These are phyloP conservation scores for Dichomitus squalens DNA, from an alignment of 1,284 basidiomycete genomes.

Conservation along the genomic window DNA sequence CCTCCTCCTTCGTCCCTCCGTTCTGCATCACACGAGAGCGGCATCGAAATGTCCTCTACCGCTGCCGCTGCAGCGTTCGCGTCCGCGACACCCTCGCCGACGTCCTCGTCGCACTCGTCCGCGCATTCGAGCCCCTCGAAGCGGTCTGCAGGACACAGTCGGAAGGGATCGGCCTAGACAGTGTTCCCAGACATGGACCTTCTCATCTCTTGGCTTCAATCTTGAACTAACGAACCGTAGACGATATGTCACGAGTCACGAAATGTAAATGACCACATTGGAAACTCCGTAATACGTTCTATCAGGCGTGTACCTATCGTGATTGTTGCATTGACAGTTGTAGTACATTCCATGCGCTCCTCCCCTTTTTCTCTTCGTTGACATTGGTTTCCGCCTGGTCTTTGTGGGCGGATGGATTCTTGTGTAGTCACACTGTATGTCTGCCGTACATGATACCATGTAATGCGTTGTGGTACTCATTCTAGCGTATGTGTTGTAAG, in stretches of 20 bases:
- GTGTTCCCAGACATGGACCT: neutral
- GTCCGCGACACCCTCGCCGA: constrained; percentile 22
- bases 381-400: neutral
- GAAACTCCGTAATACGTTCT: neutral
- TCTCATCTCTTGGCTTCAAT: neutral
- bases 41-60: constrained; percentile 19
- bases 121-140: constrained; percentile 21
- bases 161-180: constrained; percentile 9
- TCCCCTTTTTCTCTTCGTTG: neutral
- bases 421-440: constrained; percentile 3
- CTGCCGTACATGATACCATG: constrained; percentile 15
- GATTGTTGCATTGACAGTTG: neutral
- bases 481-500: constrained; percentile 18
- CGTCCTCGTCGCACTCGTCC: constrained; percentile 9
- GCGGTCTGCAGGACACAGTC: constrained; percentile 14
- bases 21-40: constrained; percentile 10
- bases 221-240: neutral
- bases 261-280: constrained; percentile 1
- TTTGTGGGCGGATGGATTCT: neutral
- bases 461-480: constrained; percentile 10
- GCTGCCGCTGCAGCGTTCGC: constrained; percentile 22
- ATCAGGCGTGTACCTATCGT: neutral
- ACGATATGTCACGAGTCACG: constrained; percentile 1
- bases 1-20: constrained; percentile 6
- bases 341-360: neutral